Percentiles rank a stretch among this genome's conserved stretches.
Evolutionary conservation across 2,329 filamentous ascomycete species (phyloP).

Genomic region (Fusarium acutatum): DNA sequence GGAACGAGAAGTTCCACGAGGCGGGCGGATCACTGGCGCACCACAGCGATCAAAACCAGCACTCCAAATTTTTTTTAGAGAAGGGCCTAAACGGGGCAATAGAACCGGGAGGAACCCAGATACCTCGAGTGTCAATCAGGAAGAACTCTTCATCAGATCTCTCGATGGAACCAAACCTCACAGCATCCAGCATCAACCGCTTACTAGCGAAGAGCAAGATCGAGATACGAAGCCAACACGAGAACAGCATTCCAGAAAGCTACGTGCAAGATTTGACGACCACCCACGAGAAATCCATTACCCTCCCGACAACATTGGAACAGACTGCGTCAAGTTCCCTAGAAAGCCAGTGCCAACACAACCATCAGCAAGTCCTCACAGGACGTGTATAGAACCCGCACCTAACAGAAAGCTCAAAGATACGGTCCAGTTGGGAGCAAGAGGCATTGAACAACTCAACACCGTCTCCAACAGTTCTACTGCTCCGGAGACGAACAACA

Average conservation of each 20-base stretch:
- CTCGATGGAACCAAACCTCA: neutral
- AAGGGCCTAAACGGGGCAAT: conserved; percentile 15
- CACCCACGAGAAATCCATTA: conserved; percentile 13
- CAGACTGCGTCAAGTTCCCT: neutral
- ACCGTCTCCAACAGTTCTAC: neutral
- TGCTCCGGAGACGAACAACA: neutral
- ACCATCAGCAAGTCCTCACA: neutral
- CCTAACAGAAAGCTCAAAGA: neutral
- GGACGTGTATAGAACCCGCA: conserved; percentile 21
- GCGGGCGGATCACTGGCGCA: neutral
- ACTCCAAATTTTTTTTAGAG: conserved; percentile 51
- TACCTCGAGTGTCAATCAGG: conserved; percentile 1
- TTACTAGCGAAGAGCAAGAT: conserved; percentile 1
- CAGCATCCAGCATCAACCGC: conserved; percentile 1
- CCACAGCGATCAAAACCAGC: neutral
- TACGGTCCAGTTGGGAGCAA: neutral
- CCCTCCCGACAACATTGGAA: neutral
- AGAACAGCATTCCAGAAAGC: neutral
- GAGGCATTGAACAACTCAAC: neutral
- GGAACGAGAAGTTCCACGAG: neutral
- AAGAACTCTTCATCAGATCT: conserved; percentile 2
- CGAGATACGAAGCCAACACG: neutral
- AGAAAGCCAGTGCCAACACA: conserved; percentile 9
- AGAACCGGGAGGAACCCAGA: conserved; percentile 22
- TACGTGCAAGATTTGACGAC: conserved; percentile 20